Evolutionary conservation across 2,329 filamentous ascomycete species (phyloP).

Genomic region (Ascomycota sp.): DNA sequence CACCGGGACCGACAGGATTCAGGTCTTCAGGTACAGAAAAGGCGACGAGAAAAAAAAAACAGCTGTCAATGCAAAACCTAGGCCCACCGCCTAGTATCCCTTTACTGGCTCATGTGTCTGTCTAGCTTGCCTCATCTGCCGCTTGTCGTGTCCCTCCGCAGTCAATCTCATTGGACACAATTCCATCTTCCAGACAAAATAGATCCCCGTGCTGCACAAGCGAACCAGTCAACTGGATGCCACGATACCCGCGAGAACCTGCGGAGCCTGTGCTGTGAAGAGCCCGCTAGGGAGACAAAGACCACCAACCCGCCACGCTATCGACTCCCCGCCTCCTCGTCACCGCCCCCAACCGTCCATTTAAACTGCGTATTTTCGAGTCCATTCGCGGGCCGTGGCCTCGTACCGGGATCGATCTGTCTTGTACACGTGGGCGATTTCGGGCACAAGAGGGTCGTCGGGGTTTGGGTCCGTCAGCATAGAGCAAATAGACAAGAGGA

Average conservation of each 20-base stretch:
- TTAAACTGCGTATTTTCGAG: constrained; percentile 92
- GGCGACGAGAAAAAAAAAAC: constrained; percentile 4
- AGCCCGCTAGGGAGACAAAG: constrained; percentile 3
- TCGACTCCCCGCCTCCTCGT: constrained; percentile 6
- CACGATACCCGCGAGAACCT: background rate
- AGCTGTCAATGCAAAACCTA: constrained; percentile 15
- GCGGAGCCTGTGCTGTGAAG: background rate
- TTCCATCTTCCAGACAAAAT: background rate
- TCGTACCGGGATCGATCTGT: constrained; percentile 91
- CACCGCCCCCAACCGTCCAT: constrained; percentile 1
- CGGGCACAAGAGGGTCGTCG: constrained; percentile 91
- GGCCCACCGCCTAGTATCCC: constrained; percentile 16
- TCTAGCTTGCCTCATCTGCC: constrained; percentile 14
- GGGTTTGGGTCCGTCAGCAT: constrained; percentile 99
- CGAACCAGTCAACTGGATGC: background rate
- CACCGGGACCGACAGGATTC: no score
- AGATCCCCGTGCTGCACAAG: background rate
- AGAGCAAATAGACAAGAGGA: constrained; percentile 94
- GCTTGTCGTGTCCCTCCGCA: constrained; percentile 6
- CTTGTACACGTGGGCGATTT: constrained; percentile 99
- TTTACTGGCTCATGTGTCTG: constrained; percentile 15
- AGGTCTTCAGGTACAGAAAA: background rate
- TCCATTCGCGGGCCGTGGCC: constrained; percentile 93
- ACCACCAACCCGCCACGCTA: constrained; percentile 9
- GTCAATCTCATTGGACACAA: constrained; percentile 6